Base-by-base conservation (phyloP, 495 filamentous ascomycete genomes). In the Hamigera avellanea region DNA sequence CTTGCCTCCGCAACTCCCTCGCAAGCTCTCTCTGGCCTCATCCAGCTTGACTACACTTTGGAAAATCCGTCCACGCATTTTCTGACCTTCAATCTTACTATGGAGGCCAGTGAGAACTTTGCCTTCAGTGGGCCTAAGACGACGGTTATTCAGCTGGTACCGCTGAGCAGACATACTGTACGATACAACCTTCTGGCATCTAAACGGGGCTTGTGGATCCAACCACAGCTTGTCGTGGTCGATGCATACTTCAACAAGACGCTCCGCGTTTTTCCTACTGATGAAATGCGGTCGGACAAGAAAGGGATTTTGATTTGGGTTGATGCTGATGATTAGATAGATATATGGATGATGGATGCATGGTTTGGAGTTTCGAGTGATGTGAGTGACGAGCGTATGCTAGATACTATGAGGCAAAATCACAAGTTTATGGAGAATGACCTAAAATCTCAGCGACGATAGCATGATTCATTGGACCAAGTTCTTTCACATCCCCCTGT, bases 21-120 rank as follows among this genome's bases (percentile, higher is more conserved):
- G 9, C 42, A 30, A n/a, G 43, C 37, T n/a, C 43, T 67, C 15
- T 44, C 68, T 0, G 58, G 55, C 2, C 40, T 72, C 25, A 59
- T 76, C 3, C 66, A 70, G 26, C 50, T 81, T 14, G 59, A 69
- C 18, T 83, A 93, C 45, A 81, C 76, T 6, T 71, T 96, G 42
- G 91, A 99, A 53, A 99, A 99, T 52, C 83, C 91, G 3, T 94
- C 93, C 2, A 80, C 76, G 49, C 89, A 96, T 49, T 88, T 91
- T 56, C 71, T 99, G 14, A 93, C 86, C 0, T 96, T 99, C 57
- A 83, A 78, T 14, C 52, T 95, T 19, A 72, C 74, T 8, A 95
- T 99, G 86, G 93, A 99, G 44, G 78, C 86, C 1, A 85, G 73
- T 48, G 86, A 93, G 40, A 73, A 83, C 10, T 99, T 99, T 55